Percentiles rank a stretch among this genome's conserved stretches.
Conservation (phyloP, 805 yeast species). For the Candida wancherniae region DNA sequence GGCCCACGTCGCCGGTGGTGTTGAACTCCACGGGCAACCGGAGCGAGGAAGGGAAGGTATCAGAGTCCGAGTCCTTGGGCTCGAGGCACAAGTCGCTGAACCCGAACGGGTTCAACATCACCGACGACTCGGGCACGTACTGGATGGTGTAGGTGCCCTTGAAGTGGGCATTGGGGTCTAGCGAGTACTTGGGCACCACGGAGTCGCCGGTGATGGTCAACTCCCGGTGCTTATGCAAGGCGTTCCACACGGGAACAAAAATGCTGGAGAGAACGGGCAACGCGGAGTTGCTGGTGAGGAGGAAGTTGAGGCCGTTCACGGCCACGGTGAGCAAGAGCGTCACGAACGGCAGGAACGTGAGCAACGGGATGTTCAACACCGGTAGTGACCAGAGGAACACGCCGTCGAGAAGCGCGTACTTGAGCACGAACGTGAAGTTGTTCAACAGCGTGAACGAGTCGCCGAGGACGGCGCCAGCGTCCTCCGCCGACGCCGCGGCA, state of each 20-base stretch:
- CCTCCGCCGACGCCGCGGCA: conserved; percentile 3
- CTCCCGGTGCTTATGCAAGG: conserved; percentile 39
- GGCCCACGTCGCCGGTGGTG: conserved; percentile 68
- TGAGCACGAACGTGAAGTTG: conserved; percentile 57
- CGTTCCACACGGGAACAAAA: conserved; percentile 41
- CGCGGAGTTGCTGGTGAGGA: conserved; percentile 48
- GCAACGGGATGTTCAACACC: conserved; percentile 66
- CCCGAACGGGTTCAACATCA: conserved; percentile 70
- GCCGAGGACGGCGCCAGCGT: not conserved
- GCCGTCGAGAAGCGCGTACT: conserved; percentile 72
- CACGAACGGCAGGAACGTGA: conserved; percentile 57
- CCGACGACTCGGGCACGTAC: conserved; percentile 87
- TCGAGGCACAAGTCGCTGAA: conserved; percentile 58
- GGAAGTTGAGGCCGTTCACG: conserved; percentile 47
- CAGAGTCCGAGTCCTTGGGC: conserved; percentile 19
- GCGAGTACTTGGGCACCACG: conserved; percentile 30
- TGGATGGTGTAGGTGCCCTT: conserved; percentile 84
- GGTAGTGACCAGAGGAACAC: conserved; percentile 68
- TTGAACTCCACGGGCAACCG: conserved; percentile 73
- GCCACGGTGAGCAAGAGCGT: conserved; percentile 46
- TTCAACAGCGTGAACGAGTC: conserved; percentile 34
- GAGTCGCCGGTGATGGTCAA: conserved; percentile 50
- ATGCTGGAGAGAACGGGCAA: conserved; percentile 40
- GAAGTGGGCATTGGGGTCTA: conserved; percentile 59
- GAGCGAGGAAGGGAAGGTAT: conserved; percentile 19